Evolutionary conservation across 768 basidiomycete species (phyloP).

Genomic region (Pleurotus salmoneostramineus): DNA sequence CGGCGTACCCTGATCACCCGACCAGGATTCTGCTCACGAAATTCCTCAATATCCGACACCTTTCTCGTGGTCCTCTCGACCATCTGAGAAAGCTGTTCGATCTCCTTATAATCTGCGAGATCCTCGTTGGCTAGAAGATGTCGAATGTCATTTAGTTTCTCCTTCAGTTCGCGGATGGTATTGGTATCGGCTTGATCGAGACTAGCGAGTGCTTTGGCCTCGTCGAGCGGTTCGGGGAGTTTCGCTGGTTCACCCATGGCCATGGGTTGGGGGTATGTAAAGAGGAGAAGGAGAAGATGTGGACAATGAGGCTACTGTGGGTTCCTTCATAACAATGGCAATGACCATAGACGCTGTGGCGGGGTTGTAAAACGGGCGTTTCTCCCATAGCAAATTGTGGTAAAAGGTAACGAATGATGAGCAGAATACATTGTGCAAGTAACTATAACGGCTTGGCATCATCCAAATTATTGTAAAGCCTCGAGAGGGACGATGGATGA

Average conservation of each 20-base stretch:
- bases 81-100: constrained; percentile 4
- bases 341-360: not conserved
- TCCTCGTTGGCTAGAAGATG: constrained; percentile 1
- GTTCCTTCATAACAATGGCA: not conserved
- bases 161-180: constrained; percentile 4
- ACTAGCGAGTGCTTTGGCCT: not conserved
- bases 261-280: not conserved
- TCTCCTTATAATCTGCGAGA: not conserved
- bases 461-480: not conserved
- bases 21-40: constrained; percentile 6
- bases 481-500: not conserved
- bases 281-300: not conserved
- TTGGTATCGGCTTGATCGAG: constrained; percentile 4
- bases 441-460: not conserved
- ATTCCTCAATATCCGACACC: constrained; percentile 5
- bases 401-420: not conserved
- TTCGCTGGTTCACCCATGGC: not conserved
- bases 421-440: not conserved
- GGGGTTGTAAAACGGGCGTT: not conserved
- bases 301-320: not conserved
- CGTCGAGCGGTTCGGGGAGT: not conserved
- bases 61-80: not conserved
- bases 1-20: constrained; percentile 2
- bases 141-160: constrained; percentile 7
- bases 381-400: too few relatives aligned